Evolutionary conservation across 2,329 filamentous ascomycete species (phyloP).

Genomic region (Aspergillus texensis): DNA sequence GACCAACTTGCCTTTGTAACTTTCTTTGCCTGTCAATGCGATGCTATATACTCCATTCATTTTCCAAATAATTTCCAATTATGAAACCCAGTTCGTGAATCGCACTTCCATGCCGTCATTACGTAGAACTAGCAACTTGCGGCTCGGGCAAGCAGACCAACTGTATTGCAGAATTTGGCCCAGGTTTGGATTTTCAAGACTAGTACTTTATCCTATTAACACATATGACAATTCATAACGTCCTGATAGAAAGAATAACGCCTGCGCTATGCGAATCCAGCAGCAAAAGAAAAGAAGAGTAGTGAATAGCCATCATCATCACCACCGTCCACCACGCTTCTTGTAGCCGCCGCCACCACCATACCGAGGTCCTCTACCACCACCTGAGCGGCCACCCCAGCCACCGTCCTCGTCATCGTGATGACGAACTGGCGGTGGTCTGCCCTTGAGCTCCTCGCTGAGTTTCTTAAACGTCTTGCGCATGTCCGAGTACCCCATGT

Average conservation of each 20-base stretch:
- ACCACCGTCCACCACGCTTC: conserved; percentile 46
- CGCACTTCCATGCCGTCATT: neutral
- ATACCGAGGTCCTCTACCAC: conserved; percentile 47
- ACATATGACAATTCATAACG: conserved; percentile 27
- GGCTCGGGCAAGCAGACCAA: neutral
- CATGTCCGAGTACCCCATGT: conserved; percentile 97
- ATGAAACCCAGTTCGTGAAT: neutral
- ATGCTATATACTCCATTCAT: neutral
- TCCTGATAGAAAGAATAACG: conserved; percentile 37
- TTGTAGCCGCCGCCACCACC: conserved; percentile 48
- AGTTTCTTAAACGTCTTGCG: conserved; percentile 88
- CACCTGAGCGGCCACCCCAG: conserved; percentile 45
- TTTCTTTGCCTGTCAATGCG: neutral
- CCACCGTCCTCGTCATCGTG: conserved; percentile 56
- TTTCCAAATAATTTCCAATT: neutral
- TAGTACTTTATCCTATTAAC: conserved; percentile 17
- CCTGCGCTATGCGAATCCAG: conserved; percentile 47
- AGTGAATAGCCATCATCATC: conserved; percentile 24
- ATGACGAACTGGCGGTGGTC: conserved; percentile 62
- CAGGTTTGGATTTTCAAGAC: conserved; percentile 1
- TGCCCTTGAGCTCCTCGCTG: conserved; percentile 79
- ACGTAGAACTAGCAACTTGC: neutral
- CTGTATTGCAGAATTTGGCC: neutral
- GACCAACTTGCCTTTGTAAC: neutral
- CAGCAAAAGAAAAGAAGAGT: conserved; percentile 15